Conservation (phyloP, 345 rosid species). For the Xanthoceras sorbifolium region DNA sequence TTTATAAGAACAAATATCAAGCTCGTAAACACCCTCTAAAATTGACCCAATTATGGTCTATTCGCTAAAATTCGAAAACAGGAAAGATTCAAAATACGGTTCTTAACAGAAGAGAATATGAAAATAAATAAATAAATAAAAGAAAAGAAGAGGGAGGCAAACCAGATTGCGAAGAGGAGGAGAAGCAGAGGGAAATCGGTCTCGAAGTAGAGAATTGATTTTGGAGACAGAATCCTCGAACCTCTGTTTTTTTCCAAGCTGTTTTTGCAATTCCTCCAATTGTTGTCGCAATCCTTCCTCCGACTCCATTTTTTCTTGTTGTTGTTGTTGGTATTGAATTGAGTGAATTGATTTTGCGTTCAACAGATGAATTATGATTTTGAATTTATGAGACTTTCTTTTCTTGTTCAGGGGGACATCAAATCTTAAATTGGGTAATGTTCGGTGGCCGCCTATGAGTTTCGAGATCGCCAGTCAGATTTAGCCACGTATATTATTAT, state of each 20-base stretch:
- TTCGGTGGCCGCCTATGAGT: too few species aligned
- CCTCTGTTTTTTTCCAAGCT: constrained; percentile 72
- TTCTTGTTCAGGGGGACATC: constrained; percentile 32
- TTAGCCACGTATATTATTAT: background rate
- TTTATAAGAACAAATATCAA: background rate
- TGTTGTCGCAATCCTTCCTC: constrained; percentile 58
- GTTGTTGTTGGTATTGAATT: background rate
- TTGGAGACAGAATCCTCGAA: constrained; percentile 80
- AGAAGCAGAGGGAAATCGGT: constrained; percentile 59
- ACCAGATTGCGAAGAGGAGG: constrained; percentile 67
- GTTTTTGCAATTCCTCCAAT: constrained; percentile 76
- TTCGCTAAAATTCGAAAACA: background rate
- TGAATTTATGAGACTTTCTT: background rate
- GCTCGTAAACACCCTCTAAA: background rate
- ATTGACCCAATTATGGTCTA: background rate
- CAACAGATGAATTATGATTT: background rate
- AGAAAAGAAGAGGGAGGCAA: background rate
- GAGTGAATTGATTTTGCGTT: background rate
- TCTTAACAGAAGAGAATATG: background rate
- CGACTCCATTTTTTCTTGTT: constrained; percentile 25
- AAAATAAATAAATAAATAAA: background rate
- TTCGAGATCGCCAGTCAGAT: background rate
- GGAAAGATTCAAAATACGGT: too few species aligned
- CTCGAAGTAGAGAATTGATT: constrained; percentile 52
- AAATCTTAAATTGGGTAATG: background rate